Percentiles rank a stretch among this genome's conserved stretches.
phyloP scores from a whole-genome alignment of 1,284 basidiomycete genomes.

The Somion occarium region DNA sequence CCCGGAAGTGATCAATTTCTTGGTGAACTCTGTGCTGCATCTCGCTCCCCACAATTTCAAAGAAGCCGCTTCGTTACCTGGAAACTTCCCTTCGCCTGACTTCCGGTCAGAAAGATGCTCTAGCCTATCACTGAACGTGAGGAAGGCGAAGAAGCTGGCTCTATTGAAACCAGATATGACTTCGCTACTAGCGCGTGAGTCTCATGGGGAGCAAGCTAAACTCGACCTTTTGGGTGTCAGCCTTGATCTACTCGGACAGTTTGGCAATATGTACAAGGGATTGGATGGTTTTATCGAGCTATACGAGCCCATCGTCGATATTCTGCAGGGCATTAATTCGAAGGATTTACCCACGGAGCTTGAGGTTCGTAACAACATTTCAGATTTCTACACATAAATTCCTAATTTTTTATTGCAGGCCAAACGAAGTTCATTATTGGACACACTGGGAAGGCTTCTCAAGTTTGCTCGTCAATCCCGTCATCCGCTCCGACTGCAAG shows the following conservation, averaged over 20 bases:
- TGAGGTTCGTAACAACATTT: conserved; percentile 41
- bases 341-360: conserved; percentile 46
- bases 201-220: conserved; percentile 56
- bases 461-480: conserved; percentile 73
- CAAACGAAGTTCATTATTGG: conserved; percentile 16
- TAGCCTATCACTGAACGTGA: conserved; percentile 35
- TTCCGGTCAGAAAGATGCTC: conserved; percentile 45
- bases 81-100: conserved; percentile 71
- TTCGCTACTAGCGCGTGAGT: conserved; percentile 32
- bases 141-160: conserved; percentile 35
- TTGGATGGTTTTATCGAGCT: conserved; percentile 83
- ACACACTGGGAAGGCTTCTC: conserved; percentile 56
- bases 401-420: conserved; percentile 12
- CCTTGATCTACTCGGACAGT: conserved; percentile 61
- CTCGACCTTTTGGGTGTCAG: conserved; percentile 60
- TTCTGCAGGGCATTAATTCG: conserved; percentile 53
- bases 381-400: not conserved
- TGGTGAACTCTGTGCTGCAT: conserved; percentile 67
- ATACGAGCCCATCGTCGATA: conserved; percentile 60
- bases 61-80: conserved; percentile 47
- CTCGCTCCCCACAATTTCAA: conserved; percentile 63
- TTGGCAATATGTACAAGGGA: conserved; percentile 72
- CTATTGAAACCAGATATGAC: conserved; percentile 45
- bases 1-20: conserved; percentile 88
- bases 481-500: conserved; percentile 81